Conservation (phyloP, 2,329 filamentous ascomycete species). For the Cercospora brassicicola region DNA sequence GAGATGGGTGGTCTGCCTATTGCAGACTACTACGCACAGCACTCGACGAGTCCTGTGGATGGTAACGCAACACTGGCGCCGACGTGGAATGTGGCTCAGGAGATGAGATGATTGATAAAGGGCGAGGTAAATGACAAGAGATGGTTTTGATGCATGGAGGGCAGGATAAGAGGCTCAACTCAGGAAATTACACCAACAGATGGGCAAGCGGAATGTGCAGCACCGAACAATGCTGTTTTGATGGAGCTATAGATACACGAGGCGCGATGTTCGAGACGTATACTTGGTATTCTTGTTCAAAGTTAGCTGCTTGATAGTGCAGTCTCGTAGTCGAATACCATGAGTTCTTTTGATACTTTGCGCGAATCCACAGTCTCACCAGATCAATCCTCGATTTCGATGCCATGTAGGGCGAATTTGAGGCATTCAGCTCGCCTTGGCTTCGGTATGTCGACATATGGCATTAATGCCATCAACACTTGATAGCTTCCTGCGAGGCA, state of each 20-base stretch:
- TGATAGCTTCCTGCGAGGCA: not conserved
- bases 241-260: not conserved
- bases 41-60: conserved; percentile 28
- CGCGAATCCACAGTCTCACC: not conserved
- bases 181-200: not conserved
- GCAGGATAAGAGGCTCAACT: not conserved
- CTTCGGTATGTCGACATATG: not conserved
- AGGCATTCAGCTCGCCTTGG: not conserved
- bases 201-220: not conserved
- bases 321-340: not conserved
- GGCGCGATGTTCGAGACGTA: not conserved
- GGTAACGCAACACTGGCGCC: conserved; percentile 31
- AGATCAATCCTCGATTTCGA: not conserved
- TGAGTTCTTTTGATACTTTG: not conserved
- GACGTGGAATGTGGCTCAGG: conserved; percentile 29
- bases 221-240: not conserved
- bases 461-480: not conserved
- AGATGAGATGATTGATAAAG: conserved; percentile 4
- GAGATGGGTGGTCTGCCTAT: conserved; percentile 29
- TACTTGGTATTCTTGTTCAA: not conserved
- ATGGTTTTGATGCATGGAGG: not conserved
- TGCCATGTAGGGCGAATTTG: too few species aligned
- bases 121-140: not conserved
- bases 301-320: not conserved
- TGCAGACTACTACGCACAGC: conserved; percentile 30